Base-by-base conservation (phyloP, 2,329 filamentous ascomycete species). In the Phialophora tarda region DNA sequence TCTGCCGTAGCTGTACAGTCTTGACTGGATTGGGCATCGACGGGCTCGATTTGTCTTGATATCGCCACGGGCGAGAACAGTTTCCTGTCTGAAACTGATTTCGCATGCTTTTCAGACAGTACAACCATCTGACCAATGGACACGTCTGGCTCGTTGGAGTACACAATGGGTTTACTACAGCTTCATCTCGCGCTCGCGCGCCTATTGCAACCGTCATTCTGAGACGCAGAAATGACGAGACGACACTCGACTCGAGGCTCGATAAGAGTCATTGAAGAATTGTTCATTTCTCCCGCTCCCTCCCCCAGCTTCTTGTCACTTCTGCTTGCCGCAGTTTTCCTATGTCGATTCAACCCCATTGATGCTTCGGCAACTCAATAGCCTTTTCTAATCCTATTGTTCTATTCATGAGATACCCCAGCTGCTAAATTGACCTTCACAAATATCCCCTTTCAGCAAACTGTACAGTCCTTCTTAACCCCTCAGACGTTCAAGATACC, bases 111-210 rank as follows among this genome's bases (percentile, higher is more conserved):
- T 60, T 70, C 68, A 66, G 68, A 66, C 68, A 63, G 41, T 11
- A 54, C n/a, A 7, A 12, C n/a, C 32, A 44, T 63, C 51, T 55
- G 34, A 24, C 68, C 68, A 70, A 70, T 68, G 41, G 62, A 41
- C 65, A 63, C 68, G 68, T 66, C 55, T 26, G 38, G 34, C 60
- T 65, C 60, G 59, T 64, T 64, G 63, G 32, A 32, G 48, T 55
- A 44, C 54, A 17, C 56, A 54, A 57, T 21, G 48, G 21, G 59
- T 63, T 47, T 68, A 68, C 68, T 64, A 70, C 68, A 70, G 68
- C 63, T 59, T 70, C 60, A 70, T 55, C 64, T 61, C 60, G 51
- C 61, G 60, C 51, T 58, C 65, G 68, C 68, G 68, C 68, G 68
- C 63, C 66, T 70, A 65, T 48, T 23, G 62, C 30, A 5, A 41